These are phyloP conservation scores for Diospyros lotus DNA, from an alignment of 148 eudicot species.

Conservation along the genomic window DNA sequence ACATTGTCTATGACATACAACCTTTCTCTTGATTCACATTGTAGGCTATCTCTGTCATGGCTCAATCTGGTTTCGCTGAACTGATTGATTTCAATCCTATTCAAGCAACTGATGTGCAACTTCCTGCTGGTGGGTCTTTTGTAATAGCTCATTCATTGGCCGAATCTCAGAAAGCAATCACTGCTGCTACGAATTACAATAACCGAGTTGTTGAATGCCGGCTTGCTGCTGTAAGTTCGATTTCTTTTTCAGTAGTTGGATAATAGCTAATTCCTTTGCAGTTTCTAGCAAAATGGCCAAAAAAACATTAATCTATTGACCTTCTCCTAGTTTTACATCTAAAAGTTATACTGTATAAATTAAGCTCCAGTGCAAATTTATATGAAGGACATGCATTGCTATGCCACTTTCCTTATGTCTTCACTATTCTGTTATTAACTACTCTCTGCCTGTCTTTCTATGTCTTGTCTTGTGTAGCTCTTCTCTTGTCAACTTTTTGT, in stretches of 20 bases:
- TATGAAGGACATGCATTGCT: too few relatives aligned
- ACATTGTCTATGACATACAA: slow-evolving; percentile 1
- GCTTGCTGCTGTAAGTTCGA: slow-evolving; percentile 64
- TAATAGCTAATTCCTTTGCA: not conserved
- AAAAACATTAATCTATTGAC: not conserved
- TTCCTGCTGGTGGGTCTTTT: slow-evolving; percentile 88
- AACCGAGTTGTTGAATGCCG: slow-evolving; percentile 98
- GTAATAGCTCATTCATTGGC: slow-evolving; percentile 95
- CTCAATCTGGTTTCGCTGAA: slow-evolving; percentile 86
- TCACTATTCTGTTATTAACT: too few relatives aligned
- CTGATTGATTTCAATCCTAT: slow-evolving; percentile 93
- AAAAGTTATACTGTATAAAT: not conserved
- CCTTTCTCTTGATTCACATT: slow-evolving; percentile 9
- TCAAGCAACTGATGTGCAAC: slow-evolving; percentile 94
- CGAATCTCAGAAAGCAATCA: slow-evolving; percentile 93
- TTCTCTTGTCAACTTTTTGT: too few relatives aligned
- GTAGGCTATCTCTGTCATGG: slow-evolving; percentile 97
- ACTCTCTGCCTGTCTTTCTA: too few relatives aligned
- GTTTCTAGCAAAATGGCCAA: not conserved
- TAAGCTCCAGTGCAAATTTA: not conserved
- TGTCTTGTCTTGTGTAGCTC: too few relatives aligned
- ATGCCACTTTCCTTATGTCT: too few relatives aligned
- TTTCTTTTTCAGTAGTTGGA: too few relatives aligned
- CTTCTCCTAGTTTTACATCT: not conserved
- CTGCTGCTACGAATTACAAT: slow-evolving; percentile 97